These are phyloP conservation scores for Trapa bicornis DNA, from an alignment of 345 rosid species.

Conservation along the genomic window DNA sequence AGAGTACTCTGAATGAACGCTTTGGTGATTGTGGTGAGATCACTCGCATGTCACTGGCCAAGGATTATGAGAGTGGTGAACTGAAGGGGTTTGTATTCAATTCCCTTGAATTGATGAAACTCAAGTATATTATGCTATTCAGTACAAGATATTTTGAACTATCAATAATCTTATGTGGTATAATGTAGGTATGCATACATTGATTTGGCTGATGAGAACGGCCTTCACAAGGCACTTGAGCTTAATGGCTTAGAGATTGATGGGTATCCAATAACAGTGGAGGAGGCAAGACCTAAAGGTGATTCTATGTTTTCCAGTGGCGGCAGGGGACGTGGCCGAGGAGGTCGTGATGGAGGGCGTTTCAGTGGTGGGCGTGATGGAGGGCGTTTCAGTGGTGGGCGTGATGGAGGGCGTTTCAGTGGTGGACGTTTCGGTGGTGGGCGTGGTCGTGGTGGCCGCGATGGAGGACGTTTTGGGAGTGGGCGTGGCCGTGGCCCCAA, in stretches of 20 bases:
- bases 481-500: conserved; percentile 25
- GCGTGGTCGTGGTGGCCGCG: background rate
- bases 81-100: conserved; percentile 52
- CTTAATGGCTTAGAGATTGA: conserved; percentile 43
- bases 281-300: conserved; percentile 55
- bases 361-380: conserved; percentile 22
- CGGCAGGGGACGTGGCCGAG: conserved; percentile 21
- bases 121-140: too few species aligned
- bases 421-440: conserved; percentile 22
- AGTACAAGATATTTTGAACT: too few species aligned
- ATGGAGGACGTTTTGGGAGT: conserved; percentile 28
- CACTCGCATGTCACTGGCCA: conserved; percentile 44
- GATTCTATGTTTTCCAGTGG: conserved; percentile 27
- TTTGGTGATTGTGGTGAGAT: conserved; percentile 69
- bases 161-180: too few species aligned
- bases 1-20: conserved; percentile 35
- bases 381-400: conserved; percentile 17
- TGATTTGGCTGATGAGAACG: conserved; percentile 32
- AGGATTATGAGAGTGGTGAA: conserved; percentile 51
- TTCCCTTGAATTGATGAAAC: background rate
- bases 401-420: conserved; percentile 15
- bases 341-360: background rate
- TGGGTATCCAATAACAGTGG: conserved; percentile 34
- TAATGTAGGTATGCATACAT: conserved; percentile 57
- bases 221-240: conserved; percentile 51